Conservation (phyloP, 257 asterid genomes). For the Nicotiana undulata region DNA sequence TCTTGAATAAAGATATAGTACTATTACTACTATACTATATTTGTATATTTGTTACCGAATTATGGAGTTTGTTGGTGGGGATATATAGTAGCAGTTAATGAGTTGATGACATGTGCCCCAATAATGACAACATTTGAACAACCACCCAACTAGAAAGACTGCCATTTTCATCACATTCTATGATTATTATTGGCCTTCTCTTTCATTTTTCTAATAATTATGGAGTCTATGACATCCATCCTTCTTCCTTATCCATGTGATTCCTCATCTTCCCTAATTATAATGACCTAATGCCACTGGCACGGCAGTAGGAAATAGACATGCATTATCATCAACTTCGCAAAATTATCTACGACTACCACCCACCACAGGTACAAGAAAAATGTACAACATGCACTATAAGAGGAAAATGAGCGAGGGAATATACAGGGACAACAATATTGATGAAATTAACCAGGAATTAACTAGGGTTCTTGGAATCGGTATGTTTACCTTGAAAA, state of each 20-base stretch:
- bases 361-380: neutral
- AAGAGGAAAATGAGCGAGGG: neutral
- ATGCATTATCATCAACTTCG: neutral
- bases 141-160: conserved; percentile 14
- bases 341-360: neutral
- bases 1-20: neutral
- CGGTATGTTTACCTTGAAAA: no score
- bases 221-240: neutral
- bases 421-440: neutral
- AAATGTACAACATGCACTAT: neutral
- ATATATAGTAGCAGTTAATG: conserved; percentile 20
- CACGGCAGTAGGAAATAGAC: neutral
- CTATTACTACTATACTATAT: neutral
- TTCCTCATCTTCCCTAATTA: neutral
- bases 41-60: conserved; percentile 19
- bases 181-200: neutral
- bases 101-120: conserved; percentile 43
- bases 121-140: conserved; percentile 40
- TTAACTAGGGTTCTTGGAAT: neutral
- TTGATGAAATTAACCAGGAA: neutral
- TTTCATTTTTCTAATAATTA: neutral
- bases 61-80: conserved; percentile 40
- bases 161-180: conserved; percentile 9
- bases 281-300: neutral
- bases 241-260: conserved; percentile 14